Conservation (phyloP, 305 asterid genomes). For the Galium porrigens region DNA sequence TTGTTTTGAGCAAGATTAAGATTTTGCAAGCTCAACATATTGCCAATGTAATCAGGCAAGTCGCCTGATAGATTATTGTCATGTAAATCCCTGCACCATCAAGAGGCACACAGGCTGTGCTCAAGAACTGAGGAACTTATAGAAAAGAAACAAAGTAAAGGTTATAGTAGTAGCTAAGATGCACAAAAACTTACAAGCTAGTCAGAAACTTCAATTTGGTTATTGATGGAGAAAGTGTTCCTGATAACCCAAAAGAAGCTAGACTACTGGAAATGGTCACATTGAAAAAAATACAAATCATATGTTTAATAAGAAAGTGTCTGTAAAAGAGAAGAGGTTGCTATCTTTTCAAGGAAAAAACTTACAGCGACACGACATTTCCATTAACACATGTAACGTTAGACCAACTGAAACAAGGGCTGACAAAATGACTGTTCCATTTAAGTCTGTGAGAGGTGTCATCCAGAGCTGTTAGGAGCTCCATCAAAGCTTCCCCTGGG, state of each 20-base stretch:
- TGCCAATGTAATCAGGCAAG: conserved; percentile 54
- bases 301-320: too few relatives aligned
- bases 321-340: background rate
- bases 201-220: conserved; percentile 46
- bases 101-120: background rate
- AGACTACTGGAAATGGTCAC: conserved; percentile 46
- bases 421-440: conserved; percentile 54
- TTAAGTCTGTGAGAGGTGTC: conserved; percentile 42
- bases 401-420: conserved; percentile 86
- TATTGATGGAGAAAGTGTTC: conserved; percentile 56
- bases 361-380: conserved; percentile 61
- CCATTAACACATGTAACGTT: conserved; percentile 60
- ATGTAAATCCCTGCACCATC: conserved; percentile 50
- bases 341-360: conserved; percentile 6
- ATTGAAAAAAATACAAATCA: background rate
- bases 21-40: conserved; percentile 42
- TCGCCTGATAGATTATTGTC: conserved; percentile 50
- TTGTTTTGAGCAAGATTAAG: conserved; percentile 57
- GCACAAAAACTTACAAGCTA: conserved; percentile 41
- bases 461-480: conserved; percentile 40
- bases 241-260: conserved; percentile 60
- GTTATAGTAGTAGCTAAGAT: background rate
- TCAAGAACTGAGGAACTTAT: background rate
- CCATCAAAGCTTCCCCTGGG: conserved; percentile 58
- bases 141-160: background rate